Conservation (phyloP, 2,329 filamentous ascomycete species). For the Colletotrichum sp. region DNA sequence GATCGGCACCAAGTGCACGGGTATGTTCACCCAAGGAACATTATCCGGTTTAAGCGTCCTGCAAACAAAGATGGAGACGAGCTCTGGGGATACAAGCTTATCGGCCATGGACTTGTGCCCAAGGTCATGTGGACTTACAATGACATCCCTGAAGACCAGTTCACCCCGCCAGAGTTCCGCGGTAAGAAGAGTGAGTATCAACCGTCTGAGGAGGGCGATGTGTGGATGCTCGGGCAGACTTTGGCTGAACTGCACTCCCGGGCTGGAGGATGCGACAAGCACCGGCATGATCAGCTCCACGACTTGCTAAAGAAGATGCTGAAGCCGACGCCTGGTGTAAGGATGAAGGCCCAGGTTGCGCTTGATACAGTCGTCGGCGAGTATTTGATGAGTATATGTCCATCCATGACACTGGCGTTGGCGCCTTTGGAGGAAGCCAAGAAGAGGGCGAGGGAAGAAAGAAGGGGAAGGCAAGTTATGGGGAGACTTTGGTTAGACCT, state of each 20-base stretch:
- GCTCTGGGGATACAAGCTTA: background rate
- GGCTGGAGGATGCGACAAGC: too few species aligned
- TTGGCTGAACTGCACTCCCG: background rate
- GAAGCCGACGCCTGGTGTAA: background rate
- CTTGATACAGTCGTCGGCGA: background rate
- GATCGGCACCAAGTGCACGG: background rate
- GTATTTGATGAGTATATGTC: too few species aligned
- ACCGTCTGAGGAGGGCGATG: background rate
- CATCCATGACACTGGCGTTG: too few species aligned
- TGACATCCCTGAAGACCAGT: background rate
- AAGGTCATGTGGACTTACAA: background rate
- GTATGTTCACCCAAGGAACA: background rate
- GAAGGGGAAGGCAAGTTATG: background rate
- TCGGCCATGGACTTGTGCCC: constrained; percentile 10
- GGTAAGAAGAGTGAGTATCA: background rate
- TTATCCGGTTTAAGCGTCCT: background rate
- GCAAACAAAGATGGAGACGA: too few species aligned
- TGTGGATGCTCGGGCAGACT: constrained; percentile 12
- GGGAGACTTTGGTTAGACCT: background rate
- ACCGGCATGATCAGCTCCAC: background rate
- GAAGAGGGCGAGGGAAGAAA: background rate
- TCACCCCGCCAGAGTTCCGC: background rate
- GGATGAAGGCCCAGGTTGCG: background rate
- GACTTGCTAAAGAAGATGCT: background rate
- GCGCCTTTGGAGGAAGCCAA: background rate